Evolutionary conservation across 768 basidiomycete species (phyloP), one percentile per base, ranked within the genome.

Genomic region (Collybiopsis confluens): DNA sequence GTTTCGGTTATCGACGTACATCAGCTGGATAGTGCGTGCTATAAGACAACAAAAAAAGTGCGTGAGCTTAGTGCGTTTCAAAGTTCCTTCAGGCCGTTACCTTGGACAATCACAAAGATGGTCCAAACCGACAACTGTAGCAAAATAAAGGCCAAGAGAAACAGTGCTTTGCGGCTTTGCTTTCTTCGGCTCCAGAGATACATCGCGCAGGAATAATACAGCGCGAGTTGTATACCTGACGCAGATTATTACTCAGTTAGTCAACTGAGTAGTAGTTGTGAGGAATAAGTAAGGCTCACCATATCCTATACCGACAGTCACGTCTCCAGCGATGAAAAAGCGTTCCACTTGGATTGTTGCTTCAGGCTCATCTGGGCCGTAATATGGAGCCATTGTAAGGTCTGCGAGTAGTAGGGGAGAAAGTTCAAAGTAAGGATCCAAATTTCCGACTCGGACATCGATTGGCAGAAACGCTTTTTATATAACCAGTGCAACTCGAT

Each of bases 1-100:
- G 16, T 47, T 47, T 47, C 71, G 65, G 52, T 76, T 73, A 59
- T 73, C 70, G 45, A 76, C 65, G 40, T 74, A 74, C n/a, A 72
- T 69, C 16, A 69, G 63, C 51, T 73, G 70, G 5, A 71, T 69
- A 4, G 70, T 74, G 36, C 72, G 65, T 3, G 73, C 71, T 58
- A 73, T 33, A 13, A 6, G 30, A n/a, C n/a, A n/a, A n/a, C n/a
- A n/a, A 33, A 33, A 33, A 33, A 33, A 5, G 13, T 33, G 5
- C 13, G 30, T 33, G 13, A 33, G 30, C 30, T 33, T 13, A n/a
- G n/a, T n/a, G n/a, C n/a, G 30, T 6, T 33, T 13, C 30, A 33
- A 5, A 33, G 13, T 33, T 13, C 5, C 5, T 13, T 5, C 6
- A 33, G 5, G 30, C 30, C 30, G n/a, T 33, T 13, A 33, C 30